Conservation (phyloP, 805 yeast species). For the Saccharomycopsis capsularis region DNA sequence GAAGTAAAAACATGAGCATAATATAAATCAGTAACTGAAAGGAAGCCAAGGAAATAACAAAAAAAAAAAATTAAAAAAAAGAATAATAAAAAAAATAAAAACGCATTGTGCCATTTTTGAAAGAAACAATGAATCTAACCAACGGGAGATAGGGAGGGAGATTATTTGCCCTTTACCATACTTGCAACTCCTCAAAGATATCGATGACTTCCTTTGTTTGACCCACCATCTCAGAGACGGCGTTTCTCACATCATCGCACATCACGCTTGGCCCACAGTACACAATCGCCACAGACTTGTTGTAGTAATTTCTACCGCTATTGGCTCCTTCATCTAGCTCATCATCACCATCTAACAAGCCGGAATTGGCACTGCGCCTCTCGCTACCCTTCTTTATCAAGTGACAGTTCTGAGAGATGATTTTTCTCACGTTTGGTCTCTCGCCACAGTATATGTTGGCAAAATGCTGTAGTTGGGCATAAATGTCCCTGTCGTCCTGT, state of each 20-base stretch:
- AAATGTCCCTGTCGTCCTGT: not conserved
- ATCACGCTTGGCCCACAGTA: conserved; percentile 15
- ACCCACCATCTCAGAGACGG: not conserved
- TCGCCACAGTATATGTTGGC: not conserved
- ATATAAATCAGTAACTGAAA: too few relatives aligned
- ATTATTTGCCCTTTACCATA: conserved; percentile 5
- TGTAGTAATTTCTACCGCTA: not conserved
- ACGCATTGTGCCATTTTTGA: too few relatives aligned
- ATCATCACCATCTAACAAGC: too few relatives aligned
- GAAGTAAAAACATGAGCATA: not conserved
- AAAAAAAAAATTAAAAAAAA: too few relatives aligned
- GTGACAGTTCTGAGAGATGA: conserved; percentile 1
- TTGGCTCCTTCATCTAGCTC: too few relatives aligned
- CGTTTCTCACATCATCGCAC: conserved; percentile 11
- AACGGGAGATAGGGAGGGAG: too few relatives aligned
- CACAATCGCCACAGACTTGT: conserved; percentile 7
- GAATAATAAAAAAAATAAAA: not conserved
- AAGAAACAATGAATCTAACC: too few relatives aligned
- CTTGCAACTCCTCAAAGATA: conserved; percentile 13
- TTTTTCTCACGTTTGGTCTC: conserved; percentile 2
- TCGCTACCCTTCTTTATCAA: not conserved
- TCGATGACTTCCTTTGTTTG: conserved; percentile 6
- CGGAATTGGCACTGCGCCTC: too few relatives aligned
- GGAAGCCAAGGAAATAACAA: too few relatives aligned
- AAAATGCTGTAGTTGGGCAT: not conserved